These are phyloP conservation scores for Brassica balearica DNA, from an alignment of 441 rosid genomes.

Conservation along the genomic window DNA sequence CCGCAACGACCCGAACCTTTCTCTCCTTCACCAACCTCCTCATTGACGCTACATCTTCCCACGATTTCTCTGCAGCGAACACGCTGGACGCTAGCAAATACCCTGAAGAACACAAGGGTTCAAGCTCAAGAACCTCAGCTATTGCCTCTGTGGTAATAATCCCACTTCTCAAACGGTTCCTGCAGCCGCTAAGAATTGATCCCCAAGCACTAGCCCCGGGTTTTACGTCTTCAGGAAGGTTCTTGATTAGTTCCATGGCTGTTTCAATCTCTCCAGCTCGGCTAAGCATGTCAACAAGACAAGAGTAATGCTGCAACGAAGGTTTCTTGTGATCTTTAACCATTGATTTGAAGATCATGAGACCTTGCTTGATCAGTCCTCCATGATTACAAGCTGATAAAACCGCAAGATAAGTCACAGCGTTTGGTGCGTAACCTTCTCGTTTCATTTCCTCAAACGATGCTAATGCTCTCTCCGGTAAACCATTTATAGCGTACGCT, in stretches of 20 bases:
- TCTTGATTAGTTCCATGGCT: conserved; percentile 51
- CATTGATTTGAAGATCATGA: conserved; percentile 55
- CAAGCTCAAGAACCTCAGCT: conserved; percentile 52
- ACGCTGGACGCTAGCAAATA: conserved; percentile 60
- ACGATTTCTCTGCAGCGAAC: conserved; percentile 53
- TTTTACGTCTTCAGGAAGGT: conserved; percentile 48
- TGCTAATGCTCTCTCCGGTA: conserved; percentile 54
- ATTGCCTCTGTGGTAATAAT: conserved; percentile 39
- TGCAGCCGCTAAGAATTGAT: conserved; percentile 60
- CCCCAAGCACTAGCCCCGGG: conserved; percentile 63
- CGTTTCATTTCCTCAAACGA: conserved; percentile 50
- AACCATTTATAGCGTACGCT: conserved; percentile 65
- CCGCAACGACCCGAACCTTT: conserved; percentile 49
- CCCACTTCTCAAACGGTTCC: conserved; percentile 46
- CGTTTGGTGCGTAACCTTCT: conserved; percentile 51
- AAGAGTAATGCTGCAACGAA: conserved; percentile 57
- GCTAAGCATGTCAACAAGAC: conserved; percentile 62
- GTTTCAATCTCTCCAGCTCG: conserved; percentile 61
- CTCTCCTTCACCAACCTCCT: conserved; percentile 55
- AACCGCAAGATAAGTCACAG: conserved; percentile 55
- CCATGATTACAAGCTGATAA: conserved; percentile 73
- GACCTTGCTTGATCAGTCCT: conserved; percentile 56
- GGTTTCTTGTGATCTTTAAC: conserved; percentile 44
- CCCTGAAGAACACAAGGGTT: conserved; percentile 55
- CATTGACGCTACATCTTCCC: conserved; percentile 52